These are phyloP conservation scores for Candida ascalaphidarum DNA, from an alignment of 805 yeast genomes.

Conservation along the genomic window DNA sequence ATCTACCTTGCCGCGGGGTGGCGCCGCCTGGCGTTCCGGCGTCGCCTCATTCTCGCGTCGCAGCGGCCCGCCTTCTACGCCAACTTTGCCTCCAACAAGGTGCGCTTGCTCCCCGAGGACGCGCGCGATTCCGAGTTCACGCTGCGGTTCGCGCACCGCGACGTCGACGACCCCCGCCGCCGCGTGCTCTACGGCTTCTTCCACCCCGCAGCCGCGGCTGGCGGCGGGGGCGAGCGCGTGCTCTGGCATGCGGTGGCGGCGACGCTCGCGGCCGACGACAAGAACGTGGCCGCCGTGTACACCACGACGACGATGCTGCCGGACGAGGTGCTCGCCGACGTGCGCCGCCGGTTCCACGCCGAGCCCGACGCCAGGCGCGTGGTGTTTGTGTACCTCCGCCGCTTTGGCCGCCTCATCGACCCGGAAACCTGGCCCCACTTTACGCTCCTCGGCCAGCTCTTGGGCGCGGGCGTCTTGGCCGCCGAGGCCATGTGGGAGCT, in stretches of 20 bases:
- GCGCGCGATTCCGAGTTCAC: slow-evolving; percentile 14
- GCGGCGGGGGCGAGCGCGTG: slow-evolving; percentile 98
- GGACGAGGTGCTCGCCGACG: slow-evolving; percentile 42
- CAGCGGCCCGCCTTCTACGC: slow-evolving; percentile 28
- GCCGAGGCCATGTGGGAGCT: slow-evolving; percentile 61
- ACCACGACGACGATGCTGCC: slow-evolving; percentile 55
- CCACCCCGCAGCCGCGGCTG: slow-evolving; percentile 93
- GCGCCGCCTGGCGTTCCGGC: slow-evolving; percentile 30
- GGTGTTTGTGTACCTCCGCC: slow-evolving; percentile 51
- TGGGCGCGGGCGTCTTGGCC: slow-evolving; percentile 66
- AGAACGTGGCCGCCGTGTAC: slow-evolving; percentile 60
- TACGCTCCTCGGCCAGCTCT: slow-evolving; percentile 80
- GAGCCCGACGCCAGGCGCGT: slow-evolving; percentile 41
- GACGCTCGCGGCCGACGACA: slow-evolving; percentile 42
- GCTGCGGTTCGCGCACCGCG: slow-evolving; percentile 19
- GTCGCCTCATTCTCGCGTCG: slow-evolving; percentile 29
- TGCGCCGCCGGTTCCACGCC: slow-evolving; percentile 48
- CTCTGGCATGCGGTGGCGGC: slow-evolving; percentile 87
- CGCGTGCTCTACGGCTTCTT: slow-evolving; percentile 68
- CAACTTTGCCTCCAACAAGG: slow-evolving; percentile 26
- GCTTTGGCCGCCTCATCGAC: slow-evolving; percentile 52
- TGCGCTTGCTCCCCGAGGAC: slow-evolving; percentile 25
- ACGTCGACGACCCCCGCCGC: slow-evolving; percentile 29
- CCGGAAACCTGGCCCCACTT: slow-evolving; percentile 66
- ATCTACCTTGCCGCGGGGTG: slow-evolving; percentile 26